Evolutionary conservation across 129 eudicot genomes (phyloP).

Genomic region (Oenanthe sinensis): DNA sequence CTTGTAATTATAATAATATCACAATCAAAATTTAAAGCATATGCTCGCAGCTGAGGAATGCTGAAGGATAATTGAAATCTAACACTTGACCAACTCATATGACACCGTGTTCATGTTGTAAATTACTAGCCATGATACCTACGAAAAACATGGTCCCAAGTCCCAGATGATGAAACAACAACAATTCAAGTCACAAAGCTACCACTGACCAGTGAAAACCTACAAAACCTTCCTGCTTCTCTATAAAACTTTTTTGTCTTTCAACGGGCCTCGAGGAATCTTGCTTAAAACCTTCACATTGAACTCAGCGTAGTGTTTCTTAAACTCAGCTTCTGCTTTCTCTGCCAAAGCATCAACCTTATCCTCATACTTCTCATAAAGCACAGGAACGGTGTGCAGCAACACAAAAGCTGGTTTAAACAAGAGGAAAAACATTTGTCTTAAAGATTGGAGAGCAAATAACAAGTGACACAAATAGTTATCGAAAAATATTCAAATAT

Average conservation of each 20-base stretch:
- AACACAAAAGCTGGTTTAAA: conserved; percentile 48
- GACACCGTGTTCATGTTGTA: neutral
- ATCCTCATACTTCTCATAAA: conserved; percentile 78
- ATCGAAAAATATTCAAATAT: neutral
- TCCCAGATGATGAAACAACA: neutral
- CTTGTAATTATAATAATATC: neutral
- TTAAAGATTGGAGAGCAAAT: neutral
- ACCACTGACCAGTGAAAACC: neutral
- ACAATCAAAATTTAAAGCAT: neutral
- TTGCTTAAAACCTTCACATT: conserved; percentile 68
- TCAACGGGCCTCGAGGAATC: conserved; percentile 54
- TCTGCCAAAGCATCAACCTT: conserved; percentile 67
- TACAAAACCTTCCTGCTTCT: conserved; percentile 41
- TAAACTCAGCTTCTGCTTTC: conserved; percentile 61
- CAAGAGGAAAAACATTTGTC: neutral
- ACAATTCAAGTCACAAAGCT: conserved; percentile 2
- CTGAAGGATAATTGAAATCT: neutral
- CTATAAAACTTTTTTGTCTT: conserved; percentile 37
- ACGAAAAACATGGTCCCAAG: neutral
- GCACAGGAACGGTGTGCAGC: conserved; percentile 68
- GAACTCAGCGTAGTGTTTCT: conserved; percentile 74
- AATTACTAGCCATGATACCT: neutral
- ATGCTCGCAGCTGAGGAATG: neutral
- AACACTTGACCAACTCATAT: neutral
- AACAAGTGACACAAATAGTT: neutral